Conservation (phyloP, 129 eudicot genomes). For the Flaveria bidentis region DNA sequence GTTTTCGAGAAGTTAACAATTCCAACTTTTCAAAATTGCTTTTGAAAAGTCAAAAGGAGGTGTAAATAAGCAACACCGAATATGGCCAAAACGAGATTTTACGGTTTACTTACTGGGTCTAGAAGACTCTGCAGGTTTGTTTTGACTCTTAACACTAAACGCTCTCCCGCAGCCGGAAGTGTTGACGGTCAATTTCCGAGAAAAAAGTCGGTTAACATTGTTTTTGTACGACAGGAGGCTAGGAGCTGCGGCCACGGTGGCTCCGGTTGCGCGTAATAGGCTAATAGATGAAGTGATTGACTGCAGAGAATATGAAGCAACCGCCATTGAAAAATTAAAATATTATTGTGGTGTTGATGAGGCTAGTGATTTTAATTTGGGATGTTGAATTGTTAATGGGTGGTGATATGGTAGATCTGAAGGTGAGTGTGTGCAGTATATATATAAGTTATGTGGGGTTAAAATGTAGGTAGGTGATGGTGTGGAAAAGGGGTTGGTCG, state of each 20-base stretch:
- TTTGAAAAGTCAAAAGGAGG: too few species aligned
- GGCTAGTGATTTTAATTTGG: neutral
- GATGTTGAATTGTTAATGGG: too few species aligned
- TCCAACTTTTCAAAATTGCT: too few species aligned
- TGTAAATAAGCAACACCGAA: too few species aligned
- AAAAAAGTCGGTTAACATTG: constrained; percentile 9
- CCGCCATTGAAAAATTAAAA: constrained; percentile 26
- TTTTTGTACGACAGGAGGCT: constrained; percentile 34
- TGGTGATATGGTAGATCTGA: neutral
- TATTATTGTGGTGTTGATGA: neutral
- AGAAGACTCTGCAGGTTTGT: constrained; percentile 36
- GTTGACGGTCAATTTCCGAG: constrained; percentile 22
- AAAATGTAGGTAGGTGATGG: too few species aligned
- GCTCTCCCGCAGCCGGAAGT: constrained; percentile 25
- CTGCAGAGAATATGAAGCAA: constrained; percentile 45
- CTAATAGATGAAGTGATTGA: constrained; percentile 40
- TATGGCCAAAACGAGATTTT: neutral
- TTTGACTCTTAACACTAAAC: constrained; percentile 48
- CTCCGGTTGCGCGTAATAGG: constrained; percentile 24
- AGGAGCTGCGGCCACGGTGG: constrained; percentile 24
- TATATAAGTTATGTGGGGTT: too few species aligned
- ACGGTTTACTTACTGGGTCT: constrained; percentile 43
- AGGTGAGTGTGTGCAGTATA: neutral
- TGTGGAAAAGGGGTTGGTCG: neutral
- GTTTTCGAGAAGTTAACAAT: too few species aligned